phyloP scores from a whole-genome alignment of 2,329 filamentous ascomycete species.

The Fusarium liriodendri region DNA sequence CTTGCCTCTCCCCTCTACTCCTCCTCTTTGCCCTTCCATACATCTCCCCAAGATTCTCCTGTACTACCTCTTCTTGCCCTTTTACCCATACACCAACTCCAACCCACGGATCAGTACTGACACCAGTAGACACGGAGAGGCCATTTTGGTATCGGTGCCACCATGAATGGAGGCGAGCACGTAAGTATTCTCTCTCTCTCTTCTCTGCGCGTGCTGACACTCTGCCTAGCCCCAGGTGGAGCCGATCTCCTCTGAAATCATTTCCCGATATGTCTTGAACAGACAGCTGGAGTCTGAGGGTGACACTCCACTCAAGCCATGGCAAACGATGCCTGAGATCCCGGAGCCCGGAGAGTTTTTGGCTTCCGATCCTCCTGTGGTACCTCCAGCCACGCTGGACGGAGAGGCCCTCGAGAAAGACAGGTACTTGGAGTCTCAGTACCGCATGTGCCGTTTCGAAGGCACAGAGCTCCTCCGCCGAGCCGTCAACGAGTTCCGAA shows the following conservation, averaged over 20 bases:
- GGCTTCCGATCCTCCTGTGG: constrained; percentile 10
- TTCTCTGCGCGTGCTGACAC: not conserved
- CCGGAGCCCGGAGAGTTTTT: constrained; percentile 42
- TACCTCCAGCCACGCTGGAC: constrained; percentile 20
- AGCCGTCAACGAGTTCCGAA: constrained; percentile 68
- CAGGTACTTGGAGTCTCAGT: constrained; percentile 79
- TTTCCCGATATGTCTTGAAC: constrained; percentile 19
- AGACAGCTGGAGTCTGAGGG: not conserved
- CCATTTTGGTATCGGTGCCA: not conserved
- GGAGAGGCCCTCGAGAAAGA: constrained; percentile 17
- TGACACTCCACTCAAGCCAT: not conserved
- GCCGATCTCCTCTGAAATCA: constrained; percentile 5
- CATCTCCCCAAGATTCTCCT: not conserved
- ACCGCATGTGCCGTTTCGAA: constrained; percentile 81
- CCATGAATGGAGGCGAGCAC: constrained; percentile 5
- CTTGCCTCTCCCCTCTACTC: not conserved
- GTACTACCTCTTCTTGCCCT: not conserved
- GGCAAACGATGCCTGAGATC: constrained; percentile 37
- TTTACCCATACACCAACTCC: not conserved
- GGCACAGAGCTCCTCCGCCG: constrained; percentile 75
- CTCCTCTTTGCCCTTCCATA: not conserved
- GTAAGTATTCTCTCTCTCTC: not conserved
- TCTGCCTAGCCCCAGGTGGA: constrained; percentile 1
- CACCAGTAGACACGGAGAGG: not conserved
- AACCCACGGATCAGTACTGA: not conserved